phyloP scores from a whole-genome alignment of 768 basidiomycete genomes.

The Hericium rajendrae region DNA sequence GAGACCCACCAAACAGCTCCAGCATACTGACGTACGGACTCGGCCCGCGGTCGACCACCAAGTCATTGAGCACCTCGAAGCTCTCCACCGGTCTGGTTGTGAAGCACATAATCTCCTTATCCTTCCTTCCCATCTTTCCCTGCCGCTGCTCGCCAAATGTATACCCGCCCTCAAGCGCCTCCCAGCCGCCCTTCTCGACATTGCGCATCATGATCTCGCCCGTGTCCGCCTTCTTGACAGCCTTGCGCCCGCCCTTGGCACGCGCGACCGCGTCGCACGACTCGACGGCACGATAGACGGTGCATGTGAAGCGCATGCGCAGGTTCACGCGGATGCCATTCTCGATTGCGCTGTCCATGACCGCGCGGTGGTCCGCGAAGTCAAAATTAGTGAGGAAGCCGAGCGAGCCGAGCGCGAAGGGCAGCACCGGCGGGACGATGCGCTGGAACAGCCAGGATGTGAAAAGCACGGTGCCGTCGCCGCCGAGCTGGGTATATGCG shows the following conservation, averaged over 20 bases:
- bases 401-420: conserved; percentile 93
- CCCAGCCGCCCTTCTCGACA: conserved; percentile 87
- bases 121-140: conserved; percentile 49
- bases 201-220: conserved; percentile 98
- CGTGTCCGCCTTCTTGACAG: conserved; percentile 86
- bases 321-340: conserved; percentile 94
- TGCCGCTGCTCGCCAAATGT: conserved; percentile 24
- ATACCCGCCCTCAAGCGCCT: conserved; percentile 83
- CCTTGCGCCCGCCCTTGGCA: conserved; percentile 53
- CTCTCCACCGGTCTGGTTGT: conserved; percentile 90
- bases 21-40: conserved; percentile 95
- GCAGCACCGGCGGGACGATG: conserved; percentile 96
- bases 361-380: conserved; percentile 74
- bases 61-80: conserved; percentile 93
- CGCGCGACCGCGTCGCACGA: conserved; percentile 34
- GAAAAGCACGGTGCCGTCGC: conserved; percentile 96
- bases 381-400: conserved; percentile 98
- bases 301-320: conserved; percentile 98
- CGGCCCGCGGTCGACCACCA: conserved; percentile 96
- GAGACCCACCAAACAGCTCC: conserved; percentile 83
- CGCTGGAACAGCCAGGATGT: conserved; percentile 99
- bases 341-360: conserved; percentile 84
- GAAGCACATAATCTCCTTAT: conserved; percentile 98
- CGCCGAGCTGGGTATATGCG: conserved; percentile 61
- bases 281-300: conserved; percentile 86